Percentiles rank a stretch among this genome's conserved stretches.
Conservation (phyloP, 495 filamentous ascomycete species). For the Podospora didyma region DNA sequence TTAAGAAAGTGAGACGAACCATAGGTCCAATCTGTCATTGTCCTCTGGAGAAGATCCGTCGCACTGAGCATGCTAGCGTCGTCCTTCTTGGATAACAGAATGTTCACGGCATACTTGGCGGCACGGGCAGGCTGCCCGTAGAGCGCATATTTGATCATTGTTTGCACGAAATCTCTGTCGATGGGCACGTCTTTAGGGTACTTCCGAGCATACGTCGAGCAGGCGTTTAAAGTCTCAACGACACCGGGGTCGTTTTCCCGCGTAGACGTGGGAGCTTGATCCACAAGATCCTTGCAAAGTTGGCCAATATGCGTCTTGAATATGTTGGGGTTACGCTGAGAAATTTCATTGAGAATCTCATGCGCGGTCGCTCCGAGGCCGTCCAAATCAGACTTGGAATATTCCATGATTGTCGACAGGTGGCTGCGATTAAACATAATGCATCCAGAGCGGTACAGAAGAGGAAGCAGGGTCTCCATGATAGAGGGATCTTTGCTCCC, state of each 20-base stretch:
- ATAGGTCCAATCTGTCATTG: constrained; percentile 71
- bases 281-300: constrained; percentile 78
- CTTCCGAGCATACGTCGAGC: constrained; percentile 79
- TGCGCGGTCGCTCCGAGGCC: constrained; percentile 75
- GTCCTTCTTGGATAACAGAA: constrained; percentile 76
- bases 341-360: constrained; percentile 90
- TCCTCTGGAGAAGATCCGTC: constrained; percentile 73
- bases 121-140: constrained; percentile 76
- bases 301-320: constrained; percentile 90
- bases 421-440: constrained; percentile 93
- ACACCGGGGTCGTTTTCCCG: constrained; percentile 61
- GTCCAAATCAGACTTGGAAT: constrained; percentile 75
- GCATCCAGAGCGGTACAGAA: constrained; percentile 77
- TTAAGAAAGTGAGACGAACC: constrained; percentile 75
- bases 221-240: constrained; percentile 88
- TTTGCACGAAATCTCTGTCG: constrained; percentile 78
- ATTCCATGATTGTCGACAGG: constrained; percentile 82
- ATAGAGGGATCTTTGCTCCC: constrained; percentile 46
- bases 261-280: constrained; percentile 68
- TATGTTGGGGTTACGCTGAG: constrained; percentile 77
- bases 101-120: constrained; percentile 89
- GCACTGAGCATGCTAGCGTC: constrained; percentile 78
- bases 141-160: constrained; percentile 73
- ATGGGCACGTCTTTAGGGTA: constrained; percentile 81
- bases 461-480: constrained; percentile 73